phyloP scores from a whole-genome alignment of 345 rosid species.

The Linum usitatissimum region DNA sequence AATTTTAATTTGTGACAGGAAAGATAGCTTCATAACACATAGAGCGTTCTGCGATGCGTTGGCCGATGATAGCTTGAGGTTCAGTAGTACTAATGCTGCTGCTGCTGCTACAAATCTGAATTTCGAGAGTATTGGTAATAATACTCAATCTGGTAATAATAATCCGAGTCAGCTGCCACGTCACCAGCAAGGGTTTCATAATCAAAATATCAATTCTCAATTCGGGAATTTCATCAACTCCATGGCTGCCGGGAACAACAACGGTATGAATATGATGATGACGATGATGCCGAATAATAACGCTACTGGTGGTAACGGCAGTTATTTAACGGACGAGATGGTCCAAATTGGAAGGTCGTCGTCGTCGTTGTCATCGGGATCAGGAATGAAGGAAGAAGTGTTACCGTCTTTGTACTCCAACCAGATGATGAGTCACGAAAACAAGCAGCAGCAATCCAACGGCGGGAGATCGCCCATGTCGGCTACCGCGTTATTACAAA shows the following conservation, averaged over 20 bases:
- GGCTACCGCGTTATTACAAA: constrained; percentile 85
- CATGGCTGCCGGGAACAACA: constrained; percentile 24
- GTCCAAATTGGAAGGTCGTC: too few species aligned
- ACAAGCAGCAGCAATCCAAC: constrained; percentile 28
- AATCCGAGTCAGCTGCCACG: too few species aligned
- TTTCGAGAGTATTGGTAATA: constrained; percentile 41
- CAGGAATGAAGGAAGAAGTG: constrained; percentile 39
- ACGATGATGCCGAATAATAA: too few species aligned
- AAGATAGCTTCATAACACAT: constrained; percentile 91
- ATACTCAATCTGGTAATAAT: too few species aligned
- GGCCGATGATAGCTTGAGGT: constrained; percentile 67
- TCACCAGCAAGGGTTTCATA: constrained; percentile 34
- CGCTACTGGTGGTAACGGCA: too few species aligned
- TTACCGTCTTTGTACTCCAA: constrained; percentile 31
- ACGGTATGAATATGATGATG: not conserved
- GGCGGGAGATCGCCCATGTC: constrained; percentile 42
- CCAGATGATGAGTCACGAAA: constrained; percentile 12
- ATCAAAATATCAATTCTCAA: constrained; percentile 33
- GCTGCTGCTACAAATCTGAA: constrained; percentile 40
- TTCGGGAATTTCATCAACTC: constrained; percentile 33
- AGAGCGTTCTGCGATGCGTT: constrained; percentile 94
- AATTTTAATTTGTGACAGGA: constrained; percentile 35
- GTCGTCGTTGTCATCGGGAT: constrained; percentile 1
- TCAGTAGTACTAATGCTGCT: constrained; percentile 26
- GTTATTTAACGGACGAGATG: too few species aligned